phyloP scores from a whole-genome alignment of 148 eudicot species.

The Cornus kousa region DNA sequence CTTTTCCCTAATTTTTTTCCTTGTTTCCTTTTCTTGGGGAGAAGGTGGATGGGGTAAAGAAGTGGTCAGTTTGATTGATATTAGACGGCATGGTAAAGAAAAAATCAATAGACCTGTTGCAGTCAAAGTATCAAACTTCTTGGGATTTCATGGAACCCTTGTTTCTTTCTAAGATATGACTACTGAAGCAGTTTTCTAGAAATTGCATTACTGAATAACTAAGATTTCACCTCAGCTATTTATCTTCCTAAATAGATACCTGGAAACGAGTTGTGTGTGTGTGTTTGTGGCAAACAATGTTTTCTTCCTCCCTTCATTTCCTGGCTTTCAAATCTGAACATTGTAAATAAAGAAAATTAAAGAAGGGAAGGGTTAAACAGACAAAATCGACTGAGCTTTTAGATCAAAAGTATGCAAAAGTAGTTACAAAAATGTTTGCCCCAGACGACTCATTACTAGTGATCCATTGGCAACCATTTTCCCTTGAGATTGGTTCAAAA shows the following conservation, averaged over 20 bases:
- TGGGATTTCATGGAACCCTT: too few relatives aligned
- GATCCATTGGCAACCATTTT: neutral
- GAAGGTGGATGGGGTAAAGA: too few relatives aligned
- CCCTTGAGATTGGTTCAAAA: neutral
- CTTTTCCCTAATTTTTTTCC: neutral
- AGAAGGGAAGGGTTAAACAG: neutral
- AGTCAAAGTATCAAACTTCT: too few relatives aligned
- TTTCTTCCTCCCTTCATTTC: too few relatives aligned
- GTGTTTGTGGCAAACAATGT: neutral
- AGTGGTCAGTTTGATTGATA: too few relatives aligned
- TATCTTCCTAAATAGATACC: neutral
- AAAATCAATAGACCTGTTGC: too few relatives aligned
- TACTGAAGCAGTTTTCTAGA: too few relatives aligned
- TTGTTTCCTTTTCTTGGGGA: neutral
- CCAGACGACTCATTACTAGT: neutral
- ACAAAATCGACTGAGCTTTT: neutral
- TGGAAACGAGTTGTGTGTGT: neutral
- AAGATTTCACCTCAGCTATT: neutral
- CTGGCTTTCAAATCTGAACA: neutral
- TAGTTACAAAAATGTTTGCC: neutral
- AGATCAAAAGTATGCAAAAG: neutral
- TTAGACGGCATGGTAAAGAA: too few relatives aligned
- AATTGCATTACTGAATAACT: too few relatives aligned
- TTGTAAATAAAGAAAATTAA: too few relatives aligned
- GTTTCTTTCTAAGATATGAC: too few relatives aligned